Percentiles rank a stretch among this genome's conserved stretches.
phyloP scores from a whole-genome alignment of 2,329 filamentous ascomycete genomes.

The Fusarium nanum region DNA sequence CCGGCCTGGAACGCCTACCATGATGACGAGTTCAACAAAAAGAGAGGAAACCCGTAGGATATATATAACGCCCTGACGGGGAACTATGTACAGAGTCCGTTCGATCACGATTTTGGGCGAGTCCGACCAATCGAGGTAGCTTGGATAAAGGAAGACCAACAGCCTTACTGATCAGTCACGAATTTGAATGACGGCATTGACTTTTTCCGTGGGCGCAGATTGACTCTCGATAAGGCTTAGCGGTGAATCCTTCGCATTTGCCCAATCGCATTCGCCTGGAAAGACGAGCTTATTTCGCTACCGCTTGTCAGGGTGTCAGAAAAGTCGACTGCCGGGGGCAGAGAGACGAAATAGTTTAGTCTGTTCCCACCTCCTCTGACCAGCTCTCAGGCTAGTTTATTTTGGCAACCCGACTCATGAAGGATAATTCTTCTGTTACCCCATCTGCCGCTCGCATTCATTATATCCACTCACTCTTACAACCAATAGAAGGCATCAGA shows the following conservation, averaged over 20 bases:
- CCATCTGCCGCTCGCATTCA: background rate
- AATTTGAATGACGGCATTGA: slow-evolving; percentile 29
- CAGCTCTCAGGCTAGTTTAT: no score
- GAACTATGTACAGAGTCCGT: background rate
- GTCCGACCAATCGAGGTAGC: background rate
- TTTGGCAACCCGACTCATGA: rapidly evolving
- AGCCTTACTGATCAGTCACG: background rate
- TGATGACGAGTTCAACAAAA: background rate
- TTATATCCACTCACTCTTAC: rapidly evolving
- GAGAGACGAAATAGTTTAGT: no score
- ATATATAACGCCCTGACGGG: background rate
- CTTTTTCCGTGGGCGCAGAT: slow-evolving; percentile 22
- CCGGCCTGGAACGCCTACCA: slow-evolving; percentile 28
- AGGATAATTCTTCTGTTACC: no score
- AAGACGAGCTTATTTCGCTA: background rate
- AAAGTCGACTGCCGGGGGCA: no score
- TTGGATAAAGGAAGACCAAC: background rate
- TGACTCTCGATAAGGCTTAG: slow-evolving; percentile 30
- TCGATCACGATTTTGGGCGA: background rate
- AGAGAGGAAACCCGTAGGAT: background rate
- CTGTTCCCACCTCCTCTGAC: no score
- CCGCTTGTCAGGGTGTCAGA: no score
- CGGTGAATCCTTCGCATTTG: background rate
- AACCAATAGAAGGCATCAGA: background rate
- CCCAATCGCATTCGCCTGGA: slow-evolving; percentile 7